A percentile compares a stretch with the other conserved stretches of the same genome.
These are phyloP conservation scores for Syncephalastrum racemosum DNA, from an alignment of 371 early-diverging fungal species.

Conservation along the genomic window DNA sequence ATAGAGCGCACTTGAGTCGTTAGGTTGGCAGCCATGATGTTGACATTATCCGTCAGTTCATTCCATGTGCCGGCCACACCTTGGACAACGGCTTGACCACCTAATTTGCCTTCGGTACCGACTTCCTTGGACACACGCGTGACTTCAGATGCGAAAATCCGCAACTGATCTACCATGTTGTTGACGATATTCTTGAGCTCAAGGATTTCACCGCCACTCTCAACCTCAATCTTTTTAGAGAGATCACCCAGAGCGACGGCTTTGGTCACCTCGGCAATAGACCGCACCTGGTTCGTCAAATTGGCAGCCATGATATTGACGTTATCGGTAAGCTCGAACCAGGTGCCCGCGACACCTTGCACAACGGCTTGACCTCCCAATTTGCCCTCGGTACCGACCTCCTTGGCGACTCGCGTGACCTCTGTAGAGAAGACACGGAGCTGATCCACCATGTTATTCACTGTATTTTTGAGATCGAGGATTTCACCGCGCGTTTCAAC, in stretches of 20 bases:
- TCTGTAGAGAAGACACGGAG: constrained; percentile 33
- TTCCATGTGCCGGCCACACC: constrained; percentile 61
- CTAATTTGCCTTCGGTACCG: constrained; percentile 37
- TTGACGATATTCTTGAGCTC: constrained; percentile 35
- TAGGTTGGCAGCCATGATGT: constrained; percentile 27
- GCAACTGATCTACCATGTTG: constrained; percentile 24
- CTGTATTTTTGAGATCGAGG: constrained; percentile 27
- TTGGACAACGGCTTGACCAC: constrained; percentile 44
- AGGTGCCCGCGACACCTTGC: constrained; percentile 46
- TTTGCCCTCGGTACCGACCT: constrained; percentile 54
- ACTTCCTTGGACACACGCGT: constrained; percentile 40
- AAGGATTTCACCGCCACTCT: constrained; percentile 37
- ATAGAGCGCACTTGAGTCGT: constrained; percentile 27
- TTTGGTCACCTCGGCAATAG: constrained; percentile 34
- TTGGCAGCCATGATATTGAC: constrained; percentile 44
- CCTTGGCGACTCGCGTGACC: constrained; percentile 31
- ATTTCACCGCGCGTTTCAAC: constrained; percentile 35
- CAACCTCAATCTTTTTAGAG: constrained; percentile 27
- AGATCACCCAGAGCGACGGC: constrained; percentile 43
- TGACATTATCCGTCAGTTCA: constrained; percentile 33
- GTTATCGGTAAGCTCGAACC: constrained; percentile 44
- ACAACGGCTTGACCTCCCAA: constrained; percentile 45
- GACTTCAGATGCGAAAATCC: constrained; percentile 42
- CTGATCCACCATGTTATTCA: constrained; percentile 45
- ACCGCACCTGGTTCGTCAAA: constrained; percentile 51